Base-by-base conservation (phyloP, 2,329 filamentous ascomycete species). In the Fusarium sp. region DNA sequence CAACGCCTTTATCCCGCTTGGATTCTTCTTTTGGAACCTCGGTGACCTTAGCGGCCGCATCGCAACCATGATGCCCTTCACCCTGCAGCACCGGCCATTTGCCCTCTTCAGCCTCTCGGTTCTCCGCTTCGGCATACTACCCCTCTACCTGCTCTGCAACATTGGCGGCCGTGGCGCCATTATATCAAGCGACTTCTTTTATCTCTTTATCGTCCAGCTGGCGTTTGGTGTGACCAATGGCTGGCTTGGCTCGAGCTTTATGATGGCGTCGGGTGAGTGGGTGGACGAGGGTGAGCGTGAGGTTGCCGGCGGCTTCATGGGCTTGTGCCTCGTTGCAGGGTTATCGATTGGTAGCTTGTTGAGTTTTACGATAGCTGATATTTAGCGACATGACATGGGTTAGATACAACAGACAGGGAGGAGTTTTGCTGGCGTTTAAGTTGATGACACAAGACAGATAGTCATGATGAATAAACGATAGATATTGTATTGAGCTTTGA, bases 291-390 rank as follows among this genome's bases (percentile, higher is more conserved):
- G 92, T 11, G 96, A 99, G 85, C 88, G 93, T 37, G 95, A 98
- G 84, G 95, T 95, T 7, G 92, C 95, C 0, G 97, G 96, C 56
- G 95, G 93, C 1, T 98, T 98, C 82, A 98, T 99, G 97, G 93
- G 94, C 5, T 83, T 98, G 73, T 95, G 93, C 82, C 89, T 98
- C n/a, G 94, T 98, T 20, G 91, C 90, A 6, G 97, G 97, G 0
- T 84, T 98, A 83, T 90, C 95, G 2, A 87, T 88, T 27, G 97
- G 97, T n/a, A 98, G 96, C 84, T 83, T 98, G 78, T 82, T 97
- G 81, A 98, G 95, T 82, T 99, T 98, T 83, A 87, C 91, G 11
- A 90, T 91, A 72, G 89, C 92, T 1, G 86, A 85, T 7, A 81
- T 89, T 59, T 88, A 69, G 71, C 69, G 41, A 16, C 52, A 61